Evolutionary conservation across 1,284 basidiomycete species (phyloP), one percentile per base, ranked within the genome.

Genomic region (Austroboletus rostrupii): DNA sequence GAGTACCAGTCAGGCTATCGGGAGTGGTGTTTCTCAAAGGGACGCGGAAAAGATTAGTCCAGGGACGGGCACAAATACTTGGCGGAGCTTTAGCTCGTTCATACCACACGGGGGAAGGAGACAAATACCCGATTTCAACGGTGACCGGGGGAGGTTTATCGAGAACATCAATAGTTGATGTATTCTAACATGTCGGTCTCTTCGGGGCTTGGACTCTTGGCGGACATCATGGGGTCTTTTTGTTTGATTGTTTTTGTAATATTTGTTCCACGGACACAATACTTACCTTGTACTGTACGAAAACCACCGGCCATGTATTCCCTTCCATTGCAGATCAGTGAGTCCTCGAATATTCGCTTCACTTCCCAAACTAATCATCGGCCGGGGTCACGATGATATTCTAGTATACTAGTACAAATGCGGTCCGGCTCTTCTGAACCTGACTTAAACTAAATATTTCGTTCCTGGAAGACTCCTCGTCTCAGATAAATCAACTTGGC

Each of bases 31-130:
- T 14, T 62, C 68, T 4, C 55, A 60, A 45, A 56, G 62, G 28
- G 74, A 80, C 50, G 65, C 66, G 20, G 63, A 71, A 23, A 72
- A 76, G 53, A 62, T 81, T 21, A 77, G 77, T 52, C 79, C 81
- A 2, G 80, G 80, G 1, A 71, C 78, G 0, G 79, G 77, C 53
- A 66, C 71, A 53, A 32, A 53, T 29, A 23, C 16, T 6, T 42
- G 46, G 10, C 47, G 37, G 20, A 47, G 39, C 21, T 45, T 44
- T 21, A 9, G 48, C 3, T 48, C 60, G 3, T 41, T 65, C 11
- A 5, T 52, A 3, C 48, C 58, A 1, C 51, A 52, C 19, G 45
- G 37, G 29, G 50, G 42, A 32, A 57, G 46, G 38, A 53, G 42
- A 19, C 51, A 53, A n/a, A n/a, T 40, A 2, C 17, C 28, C 0